Conservation (phyloP, 2,329 filamentous ascomycete species). For the Blastomyces silverae region DNA sequence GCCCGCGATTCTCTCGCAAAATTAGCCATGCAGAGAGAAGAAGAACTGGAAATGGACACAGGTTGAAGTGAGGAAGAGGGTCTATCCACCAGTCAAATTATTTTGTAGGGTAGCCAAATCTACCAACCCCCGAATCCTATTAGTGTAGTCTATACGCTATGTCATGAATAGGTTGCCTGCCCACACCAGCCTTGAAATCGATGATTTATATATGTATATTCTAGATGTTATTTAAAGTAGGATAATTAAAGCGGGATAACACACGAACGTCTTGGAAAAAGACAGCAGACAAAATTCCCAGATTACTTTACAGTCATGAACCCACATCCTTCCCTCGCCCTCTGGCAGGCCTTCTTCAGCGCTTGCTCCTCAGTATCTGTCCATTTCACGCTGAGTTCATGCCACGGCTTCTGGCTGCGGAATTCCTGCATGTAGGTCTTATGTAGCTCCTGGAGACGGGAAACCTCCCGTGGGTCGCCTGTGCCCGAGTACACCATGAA, state of each 20-base stretch:
- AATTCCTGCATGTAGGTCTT: constrained; percentile 53
- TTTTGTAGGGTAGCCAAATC: not conserved
- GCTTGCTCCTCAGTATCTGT: constrained; percentile 58
- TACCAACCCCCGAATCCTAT: not conserved
- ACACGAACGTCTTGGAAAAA: not conserved
- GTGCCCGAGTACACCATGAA: constrained; percentile 60
- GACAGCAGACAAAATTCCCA: not conserved
- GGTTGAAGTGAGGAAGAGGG: not conserved
- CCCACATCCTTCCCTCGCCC: constrained; percentile 52
- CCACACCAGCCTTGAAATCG: not conserved
- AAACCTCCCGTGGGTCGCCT: constrained; percentile 53
- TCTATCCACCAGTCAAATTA: not conserved
- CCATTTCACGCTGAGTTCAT: constrained; percentile 57
- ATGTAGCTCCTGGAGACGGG: constrained; percentile 51
- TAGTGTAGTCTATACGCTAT: not conserved
- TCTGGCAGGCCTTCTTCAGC: constrained; percentile 50
- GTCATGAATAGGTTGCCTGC: not conserved
- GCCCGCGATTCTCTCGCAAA: constrained; percentile 33
- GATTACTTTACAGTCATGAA: constrained; percentile 55
- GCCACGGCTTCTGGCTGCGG: constrained; percentile 53
- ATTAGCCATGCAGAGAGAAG: constrained; percentile 36
- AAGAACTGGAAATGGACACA: constrained; percentile 33
- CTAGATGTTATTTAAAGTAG: not conserved
- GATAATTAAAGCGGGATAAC: not conserved
- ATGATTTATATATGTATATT: too few species aligned